Percentiles rank a stretch among this genome's conserved stretches.
These are phyloP conservation scores for Pseudogymnoascus sp. DNA, from an alignment of 2,329 filamentous ascomycete species.

Conservation along the genomic window DNA sequence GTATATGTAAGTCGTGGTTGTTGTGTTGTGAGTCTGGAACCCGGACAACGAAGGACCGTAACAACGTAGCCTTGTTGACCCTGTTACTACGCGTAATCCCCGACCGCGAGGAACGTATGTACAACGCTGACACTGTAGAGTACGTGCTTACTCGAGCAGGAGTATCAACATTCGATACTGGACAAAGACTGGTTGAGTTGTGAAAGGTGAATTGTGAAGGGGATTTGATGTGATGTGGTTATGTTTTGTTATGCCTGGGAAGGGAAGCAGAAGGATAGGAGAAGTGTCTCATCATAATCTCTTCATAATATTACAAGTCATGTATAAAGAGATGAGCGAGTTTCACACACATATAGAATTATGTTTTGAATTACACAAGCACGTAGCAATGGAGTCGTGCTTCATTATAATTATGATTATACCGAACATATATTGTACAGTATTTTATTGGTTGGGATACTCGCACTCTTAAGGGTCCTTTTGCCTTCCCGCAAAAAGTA, in stretches of 20 bases:
- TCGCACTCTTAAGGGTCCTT: background rate
- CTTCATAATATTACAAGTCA: background rate
- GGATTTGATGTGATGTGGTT: background rate
- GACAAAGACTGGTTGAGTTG: background rate
- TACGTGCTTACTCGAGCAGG: background rate
- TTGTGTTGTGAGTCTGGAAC: conserved; percentile 34
- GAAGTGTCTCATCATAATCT: conserved; percentile 8
- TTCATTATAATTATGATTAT: background rate
- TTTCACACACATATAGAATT: background rate
- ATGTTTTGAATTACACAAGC: background rate
- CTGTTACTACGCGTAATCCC: conserved; percentile 1
- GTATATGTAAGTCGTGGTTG: conserved; percentile 14
- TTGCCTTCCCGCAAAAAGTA: conserved; percentile 1
- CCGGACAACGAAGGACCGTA: conserved; percentile 37
- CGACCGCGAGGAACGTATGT: background rate
- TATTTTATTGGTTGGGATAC: conserved; percentile 4
- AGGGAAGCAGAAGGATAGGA: background rate
- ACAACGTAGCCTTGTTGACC: conserved; percentile 7
- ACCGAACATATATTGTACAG: background rate
- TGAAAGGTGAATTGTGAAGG: conserved; percentile 1
- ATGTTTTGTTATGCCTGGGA: background rate
- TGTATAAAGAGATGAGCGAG: conserved; percentile 2
- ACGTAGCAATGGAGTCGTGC: background rate
- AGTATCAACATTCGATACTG: background rate
- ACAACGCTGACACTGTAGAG: background rate